Evolutionary conservation across 1,284 basidiomycete genomes (phyloP).

Genomic region (Rhodotorula glutinis): DNA sequence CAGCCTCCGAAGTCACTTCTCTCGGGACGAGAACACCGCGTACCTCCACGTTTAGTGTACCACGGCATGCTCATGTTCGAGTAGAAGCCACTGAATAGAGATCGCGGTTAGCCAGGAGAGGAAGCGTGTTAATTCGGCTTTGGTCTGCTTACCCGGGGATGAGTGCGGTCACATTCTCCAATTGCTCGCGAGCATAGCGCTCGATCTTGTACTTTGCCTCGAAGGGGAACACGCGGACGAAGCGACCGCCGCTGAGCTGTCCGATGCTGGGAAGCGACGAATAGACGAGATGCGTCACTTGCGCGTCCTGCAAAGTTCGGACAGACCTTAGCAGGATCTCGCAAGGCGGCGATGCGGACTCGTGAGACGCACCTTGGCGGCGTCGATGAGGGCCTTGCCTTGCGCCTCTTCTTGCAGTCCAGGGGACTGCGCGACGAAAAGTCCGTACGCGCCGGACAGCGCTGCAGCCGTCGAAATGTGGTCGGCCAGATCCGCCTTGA

Average conservation of each 20-base stretch:
- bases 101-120: too few species aligned
- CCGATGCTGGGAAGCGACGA: conserved; percentile 9
- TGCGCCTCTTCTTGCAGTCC: conserved; percentile 9
- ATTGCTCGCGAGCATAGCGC: background rate
- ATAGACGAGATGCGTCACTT: conserved; percentile 21
- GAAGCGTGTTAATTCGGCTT: too few species aligned
- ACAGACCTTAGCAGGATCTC: background rate
- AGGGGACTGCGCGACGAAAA: background rate
- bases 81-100: too few species aligned
- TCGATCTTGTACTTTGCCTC: conserved; percentile 10
- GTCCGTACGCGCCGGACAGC: background rate
- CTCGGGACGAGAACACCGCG: too few species aligned
- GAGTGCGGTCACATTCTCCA: conserved; percentile 5
- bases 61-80: too few species aligned
- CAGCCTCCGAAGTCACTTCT: too few species aligned
- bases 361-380: background rate
- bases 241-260: background rate
- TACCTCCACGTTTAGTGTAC: too few species aligned
- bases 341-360: background rate
- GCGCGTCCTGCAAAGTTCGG: background rate
- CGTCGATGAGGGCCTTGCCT: conserved; percentile 19
- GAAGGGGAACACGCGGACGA: background rate
- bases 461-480: background rate
- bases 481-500: conserved; percentile 12
- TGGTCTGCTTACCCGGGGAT: background rate